Percentiles rank a stretch among this genome's conserved stretches.
Conservation (phyloP, 1,139 yeast species). For the Magnusiomyces paraingens region DNA sequence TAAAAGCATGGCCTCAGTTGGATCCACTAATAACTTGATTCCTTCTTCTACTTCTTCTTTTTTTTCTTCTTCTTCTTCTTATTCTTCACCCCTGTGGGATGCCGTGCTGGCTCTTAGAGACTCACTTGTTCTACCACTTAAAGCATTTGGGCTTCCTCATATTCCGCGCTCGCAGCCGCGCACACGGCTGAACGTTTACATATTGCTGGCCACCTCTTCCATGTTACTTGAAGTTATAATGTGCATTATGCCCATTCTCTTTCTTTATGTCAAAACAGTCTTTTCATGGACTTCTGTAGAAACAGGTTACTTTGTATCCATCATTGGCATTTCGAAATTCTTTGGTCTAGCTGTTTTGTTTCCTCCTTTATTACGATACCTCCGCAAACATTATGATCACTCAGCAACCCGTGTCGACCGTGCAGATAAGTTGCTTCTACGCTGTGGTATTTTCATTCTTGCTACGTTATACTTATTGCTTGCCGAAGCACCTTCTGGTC, state of each 20-base stretch:
- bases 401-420: conserved; percentile 39
- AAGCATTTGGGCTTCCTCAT: conserved; percentile 30
- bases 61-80: no score
- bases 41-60: no score
- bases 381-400: conserved; percentile 27
- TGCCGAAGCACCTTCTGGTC: conserved; percentile 31
- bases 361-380: conserved; percentile 41
- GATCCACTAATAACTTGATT: neutral
- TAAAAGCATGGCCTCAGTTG: neutral
- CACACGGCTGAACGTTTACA: conserved; percentile 42
- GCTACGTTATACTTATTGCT: conserved; percentile 39
- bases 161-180: conserved; percentile 36
- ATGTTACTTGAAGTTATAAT: conserved; percentile 34
- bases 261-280: conserved; percentile 52
- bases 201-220: conserved; percentile 46
- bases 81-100: no score
- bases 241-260: conserved; percentile 41
- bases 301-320: conserved; percentile 54
- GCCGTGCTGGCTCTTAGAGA: conserved; percentile 13
- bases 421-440: conserved; percentile 45
- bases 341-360: conserved; percentile 38
- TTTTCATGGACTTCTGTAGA: conserved; percentile 56
- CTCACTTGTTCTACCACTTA: conserved; percentile 42
- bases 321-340: conserved; percentile 45
- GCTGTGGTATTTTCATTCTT: conserved; percentile 39